Percentiles rank a stretch among this genome's conserved stretches.
Evolutionary conservation across 1,139 yeast species (phyloP).

Genomic region (Yamadazyma pseudoaaseri): DNA sequence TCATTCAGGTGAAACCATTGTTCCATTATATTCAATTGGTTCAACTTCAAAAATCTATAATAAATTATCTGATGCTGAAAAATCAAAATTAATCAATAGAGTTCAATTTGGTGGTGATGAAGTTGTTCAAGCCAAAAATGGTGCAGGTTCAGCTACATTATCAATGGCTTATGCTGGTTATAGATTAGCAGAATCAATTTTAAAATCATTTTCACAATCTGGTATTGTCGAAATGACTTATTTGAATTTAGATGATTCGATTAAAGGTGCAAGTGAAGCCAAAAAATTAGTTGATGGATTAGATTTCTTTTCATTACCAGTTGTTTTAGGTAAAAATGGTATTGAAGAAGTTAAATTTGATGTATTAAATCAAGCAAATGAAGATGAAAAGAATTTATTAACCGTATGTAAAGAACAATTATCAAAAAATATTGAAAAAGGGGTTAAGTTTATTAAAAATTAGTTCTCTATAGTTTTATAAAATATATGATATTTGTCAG

Average conservation of each 20-base stretch:
- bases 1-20: conserved; percentile 98
- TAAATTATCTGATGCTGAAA: conserved; percentile 49
- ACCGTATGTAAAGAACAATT: conserved; percentile 83
- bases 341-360: conserved; percentile 60
- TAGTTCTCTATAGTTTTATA: conserved; percentile 1
- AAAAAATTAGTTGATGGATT: conserved; percentile 72
- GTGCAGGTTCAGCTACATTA: conserved; percentile 98
- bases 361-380: conserved; percentile 52
- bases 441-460: conserved; percentile 31
- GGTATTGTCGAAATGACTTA: conserved; percentile 77
- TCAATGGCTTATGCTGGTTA: conserved; percentile 99
- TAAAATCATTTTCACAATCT: conserved; percentile 74
- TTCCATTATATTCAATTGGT: conserved; percentile 77
- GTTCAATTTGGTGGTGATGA: conserved; percentile 99
- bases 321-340: conserved; percentile 87
- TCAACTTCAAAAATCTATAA: conserved; percentile 46
- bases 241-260: conserved; percentile 45
- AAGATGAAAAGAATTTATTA: conserved; percentile 72
- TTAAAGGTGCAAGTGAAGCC: conserved; percentile 73
- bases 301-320: conserved; percentile 91
- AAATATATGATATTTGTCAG: too few relatives aligned
- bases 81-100: conserved; percentile 80
- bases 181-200: conserved; percentile 84
- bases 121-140: conserved; percentile 97
- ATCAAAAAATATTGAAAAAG: conserved; percentile 65